These are phyloP conservation scores for Colletotrichum sidae DNA, from an alignment of 2,329 filamentous ascomycete species.

Conservation along the genomic window DNA sequence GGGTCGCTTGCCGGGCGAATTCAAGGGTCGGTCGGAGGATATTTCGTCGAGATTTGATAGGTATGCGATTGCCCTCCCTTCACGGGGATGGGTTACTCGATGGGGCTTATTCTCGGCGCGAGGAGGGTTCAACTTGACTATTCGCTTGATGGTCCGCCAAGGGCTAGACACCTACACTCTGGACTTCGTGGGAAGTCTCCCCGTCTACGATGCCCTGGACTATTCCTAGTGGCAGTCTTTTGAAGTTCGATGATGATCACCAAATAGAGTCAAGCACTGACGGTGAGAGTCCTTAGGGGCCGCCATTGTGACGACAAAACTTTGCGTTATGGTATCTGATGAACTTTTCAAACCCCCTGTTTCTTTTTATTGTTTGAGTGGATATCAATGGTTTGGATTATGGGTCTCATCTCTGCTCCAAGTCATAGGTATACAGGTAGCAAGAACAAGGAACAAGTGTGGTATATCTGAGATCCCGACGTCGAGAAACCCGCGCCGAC, in stretches of 20 bases:
- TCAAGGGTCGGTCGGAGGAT: slow-evolving; percentile 61
- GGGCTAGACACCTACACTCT: slow-evolving; percentile 47
- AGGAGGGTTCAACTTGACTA: slow-evolving; percentile 71
- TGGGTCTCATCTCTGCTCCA: slow-evolving; percentile 14
- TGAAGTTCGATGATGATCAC: slow-evolving; percentile 80
- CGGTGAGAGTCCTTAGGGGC: slow-evolving; percentile 49
- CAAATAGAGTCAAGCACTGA: slow-evolving; percentile 99
- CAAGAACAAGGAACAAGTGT: slow-evolving; percentile 15
- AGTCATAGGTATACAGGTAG: slow-evolving; percentile 6
- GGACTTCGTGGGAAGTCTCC: slow-evolving; percentile 56
- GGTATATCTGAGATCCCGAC: slow-evolving; percentile 29
- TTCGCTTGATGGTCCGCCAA: slow-evolving; percentile 8
- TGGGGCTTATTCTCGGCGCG: slow-evolving; percentile 99
- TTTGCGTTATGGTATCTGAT: slow-evolving; percentile 64
- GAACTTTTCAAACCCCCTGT: slow-evolving; percentile 42
- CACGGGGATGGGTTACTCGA: slow-evolving; percentile 85
- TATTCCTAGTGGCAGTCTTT: slow-evolving; percentile 35
- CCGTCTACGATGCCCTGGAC: slow-evolving; percentile 41
- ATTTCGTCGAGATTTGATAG: slow-evolving; percentile 94
- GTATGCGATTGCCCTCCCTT: slow-evolving; percentile 89
- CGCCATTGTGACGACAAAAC: slow-evolving; percentile 42
- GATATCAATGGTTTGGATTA: slow-evolving; percentile 12
- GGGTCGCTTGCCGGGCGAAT: slow-evolving; percentile 43
- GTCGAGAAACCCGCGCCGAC: slow-evolving; percentile 16
- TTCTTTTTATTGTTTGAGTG: slow-evolving; percentile 30